Evolutionary conservation across 2,329 filamentous ascomycete species (phyloP), one percentile per base, ranked within the genome.

Genomic region (Claviceps paspali): DNA sequence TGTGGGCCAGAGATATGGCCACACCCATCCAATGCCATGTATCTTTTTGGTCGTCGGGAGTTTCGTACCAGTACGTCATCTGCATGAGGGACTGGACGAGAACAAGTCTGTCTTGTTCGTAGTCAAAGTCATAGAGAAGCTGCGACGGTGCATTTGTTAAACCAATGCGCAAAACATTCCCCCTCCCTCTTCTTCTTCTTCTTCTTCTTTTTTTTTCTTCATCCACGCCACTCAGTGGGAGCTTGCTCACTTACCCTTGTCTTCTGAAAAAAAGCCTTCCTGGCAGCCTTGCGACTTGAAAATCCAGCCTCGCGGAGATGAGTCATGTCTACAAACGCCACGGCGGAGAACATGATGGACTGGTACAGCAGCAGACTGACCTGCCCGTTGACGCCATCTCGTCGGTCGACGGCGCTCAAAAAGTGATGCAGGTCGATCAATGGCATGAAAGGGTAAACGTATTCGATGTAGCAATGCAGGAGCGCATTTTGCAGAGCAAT

Each of bases 1-100:
- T 94, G 56, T 94, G 85, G 36, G 86, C 87, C 33, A 95, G 66
- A 10, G 87, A 94, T 41, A 93, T 83, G 29, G 87, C 88, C 27
- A 95, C 84, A 14, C 88, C 88, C 83, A 95, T 93, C 88, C 87
- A 95, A 54, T 95, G 87, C 83, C 88, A 95, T 32, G 87, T 95
- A 55, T 95, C 88, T 58, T 95, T 95, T 54, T 94, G 85, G 55
- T 95, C 88, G 59, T 95, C 86, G 0, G 87, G 87, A 10, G 85
- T 93, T 59, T 95, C 87, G 56, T 95, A 95, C 82, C 88, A 96
- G 56, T 93, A 94, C 3, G 87, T 94, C 82, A 95, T 87, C 41
- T 95, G 69, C 18, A 95, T 67, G 17, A 95, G 67, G 4, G 83
- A 80, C 59, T 95, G 88, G 12, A 95, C 85, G 18, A 95, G 70